phyloP scores from a whole-genome alignment of 106 monocot species.

The Dioscorea alata region DNA sequence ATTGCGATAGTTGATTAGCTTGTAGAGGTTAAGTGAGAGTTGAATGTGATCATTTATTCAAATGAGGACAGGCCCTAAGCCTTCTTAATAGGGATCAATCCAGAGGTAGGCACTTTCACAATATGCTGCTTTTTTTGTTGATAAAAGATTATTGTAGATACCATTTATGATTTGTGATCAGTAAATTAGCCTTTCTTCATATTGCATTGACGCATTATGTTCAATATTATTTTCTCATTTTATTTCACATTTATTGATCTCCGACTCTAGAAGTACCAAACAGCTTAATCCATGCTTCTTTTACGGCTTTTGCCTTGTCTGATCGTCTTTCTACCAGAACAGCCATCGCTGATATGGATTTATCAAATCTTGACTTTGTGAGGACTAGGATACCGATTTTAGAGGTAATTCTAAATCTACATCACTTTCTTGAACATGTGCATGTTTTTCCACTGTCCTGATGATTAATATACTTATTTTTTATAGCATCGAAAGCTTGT shows the following conservation, averaged over 20 bases:
- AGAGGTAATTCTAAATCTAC: conserved; percentile 24
- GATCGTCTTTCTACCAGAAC: conserved; percentile 77
- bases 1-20: too few species aligned
- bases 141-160: neutral
- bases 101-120: too few species aligned
- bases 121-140: too few species aligned
- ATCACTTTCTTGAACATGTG: neutral
- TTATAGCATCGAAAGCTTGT: conserved; percentile 37
- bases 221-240: neutral
- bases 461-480: neutral
- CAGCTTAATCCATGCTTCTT: neutral
- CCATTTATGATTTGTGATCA: neutral
- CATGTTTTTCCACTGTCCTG: neutral
- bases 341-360: conserved; percentile 72
- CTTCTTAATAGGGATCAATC: too few species aligned
- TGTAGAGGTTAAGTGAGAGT: too few species aligned
- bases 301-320: conserved; percentile 5
- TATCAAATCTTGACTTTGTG: conserved; percentile 55
- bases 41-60: too few species aligned
- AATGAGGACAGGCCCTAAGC: too few species aligned
- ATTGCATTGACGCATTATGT: neutral
- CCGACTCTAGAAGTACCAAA: too few species aligned
- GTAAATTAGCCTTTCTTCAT: neutral
- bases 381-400: conserved; percentile 77
- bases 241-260: neutral